Conservation (phyloP, 257 asterid species). For the Solanum megistacrolobum region DNA sequence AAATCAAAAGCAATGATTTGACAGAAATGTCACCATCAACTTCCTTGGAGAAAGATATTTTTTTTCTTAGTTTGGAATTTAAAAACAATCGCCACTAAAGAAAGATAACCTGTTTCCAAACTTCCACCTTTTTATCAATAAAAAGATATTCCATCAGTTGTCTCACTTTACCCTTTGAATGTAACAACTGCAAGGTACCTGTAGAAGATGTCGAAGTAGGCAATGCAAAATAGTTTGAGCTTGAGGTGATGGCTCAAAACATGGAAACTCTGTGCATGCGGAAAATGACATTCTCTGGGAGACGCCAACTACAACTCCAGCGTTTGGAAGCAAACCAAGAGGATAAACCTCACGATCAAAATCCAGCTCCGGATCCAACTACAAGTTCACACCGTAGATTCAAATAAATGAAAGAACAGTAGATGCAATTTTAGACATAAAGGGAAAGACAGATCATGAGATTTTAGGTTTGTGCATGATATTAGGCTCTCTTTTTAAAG, state of each 20-base stretch:
- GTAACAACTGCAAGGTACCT: conserved; percentile 34
- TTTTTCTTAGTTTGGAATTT: background rate
- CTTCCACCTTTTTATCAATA: background rate
- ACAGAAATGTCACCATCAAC: background rate
- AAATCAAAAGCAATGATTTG: background rate
- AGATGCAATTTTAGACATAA: background rate
- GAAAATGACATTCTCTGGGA: conserved; percentile 98
- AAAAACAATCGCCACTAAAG: background rate
- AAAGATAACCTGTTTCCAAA: background rate
- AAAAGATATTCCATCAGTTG: background rate
- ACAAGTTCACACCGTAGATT: conserved; percentile 22
- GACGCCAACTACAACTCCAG: conserved; percentile 98
- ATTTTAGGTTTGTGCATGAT: background rate
- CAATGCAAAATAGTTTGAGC: conserved; percentile 98
- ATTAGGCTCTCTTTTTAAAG: background rate
- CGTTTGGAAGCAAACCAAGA: conserved; percentile 94
- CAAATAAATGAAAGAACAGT: conserved; percentile 7
- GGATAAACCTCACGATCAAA: conserved; percentile 99
- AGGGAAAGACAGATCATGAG: background rate
- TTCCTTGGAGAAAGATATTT: background rate
- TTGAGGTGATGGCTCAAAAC: conserved; percentile 98
- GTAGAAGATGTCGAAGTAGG: conserved; percentile 96
- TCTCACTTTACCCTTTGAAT: background rate
- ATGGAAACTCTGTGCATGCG: conserved; percentile 96
- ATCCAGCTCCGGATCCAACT: conserved; percentile 99